Conservation (phyloP, 495 filamentous ascomycete species). For the Penicillium daleae region DNA sequence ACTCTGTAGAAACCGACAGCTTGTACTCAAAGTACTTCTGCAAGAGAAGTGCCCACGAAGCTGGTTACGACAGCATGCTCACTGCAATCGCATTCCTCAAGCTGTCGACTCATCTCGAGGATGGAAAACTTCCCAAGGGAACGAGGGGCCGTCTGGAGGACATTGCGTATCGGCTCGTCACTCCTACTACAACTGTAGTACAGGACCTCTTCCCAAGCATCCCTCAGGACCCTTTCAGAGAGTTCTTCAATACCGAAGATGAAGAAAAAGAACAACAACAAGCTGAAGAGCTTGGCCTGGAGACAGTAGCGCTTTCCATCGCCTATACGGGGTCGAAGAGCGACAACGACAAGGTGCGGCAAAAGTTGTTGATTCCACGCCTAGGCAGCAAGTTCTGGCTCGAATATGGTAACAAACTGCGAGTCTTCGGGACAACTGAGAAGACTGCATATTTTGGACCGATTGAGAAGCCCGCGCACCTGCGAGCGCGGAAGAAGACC, state of each 20-base stretch:
- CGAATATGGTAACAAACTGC: conserved; percentile 63
- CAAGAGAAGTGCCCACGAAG: conserved; percentile 59
- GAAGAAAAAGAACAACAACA: background rate
- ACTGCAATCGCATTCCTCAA: conserved; percentile 69
- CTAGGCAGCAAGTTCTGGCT: conserved; percentile 61
- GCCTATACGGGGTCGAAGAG: conserved; percentile 8
- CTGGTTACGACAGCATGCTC: conserved; percentile 74
- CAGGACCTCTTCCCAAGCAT: background rate
- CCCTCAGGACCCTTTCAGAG: background rate
- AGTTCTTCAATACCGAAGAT: conserved; percentile 10
- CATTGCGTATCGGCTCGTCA: background rate
- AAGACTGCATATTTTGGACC: conserved; percentile 47
- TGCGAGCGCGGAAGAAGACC: background rate
- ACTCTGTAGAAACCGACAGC: conserved; percentile 32
- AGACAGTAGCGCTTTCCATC: background rate
- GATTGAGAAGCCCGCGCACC: background rate
- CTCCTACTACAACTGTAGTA: background rate
- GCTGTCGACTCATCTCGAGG: conserved; percentile 56
- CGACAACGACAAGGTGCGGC: conserved; percentile 12
- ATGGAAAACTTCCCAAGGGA: conserved; percentile 12
- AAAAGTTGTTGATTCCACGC: conserved; percentile 50
- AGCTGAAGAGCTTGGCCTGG: background rate
- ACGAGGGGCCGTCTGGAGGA: background rate
- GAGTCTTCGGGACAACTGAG: conserved; percentile 68
- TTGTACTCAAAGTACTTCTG: conserved; percentile 53